These are phyloP conservation scores for Cryptosporidium ubiquitum DNA, from an alignment of 169 alveolate genomes.

Conservation along the genomic window DNA sequence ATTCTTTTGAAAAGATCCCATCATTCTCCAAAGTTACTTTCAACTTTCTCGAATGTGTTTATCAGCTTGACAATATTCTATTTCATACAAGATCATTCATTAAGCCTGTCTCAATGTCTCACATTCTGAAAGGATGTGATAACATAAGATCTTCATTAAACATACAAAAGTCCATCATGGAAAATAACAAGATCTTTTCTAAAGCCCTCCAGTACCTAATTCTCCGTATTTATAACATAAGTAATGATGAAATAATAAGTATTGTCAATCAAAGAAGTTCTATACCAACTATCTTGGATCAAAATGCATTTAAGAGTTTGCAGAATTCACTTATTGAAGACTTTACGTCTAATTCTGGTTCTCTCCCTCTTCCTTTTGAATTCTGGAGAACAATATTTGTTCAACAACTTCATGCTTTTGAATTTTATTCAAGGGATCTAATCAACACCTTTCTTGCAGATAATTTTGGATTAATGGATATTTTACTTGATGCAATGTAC, in stretches of 20 bases:
- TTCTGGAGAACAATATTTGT: constrained; percentile 47
- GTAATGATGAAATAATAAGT: constrained; percentile 5
- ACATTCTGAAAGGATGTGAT: constrained; percentile 32
- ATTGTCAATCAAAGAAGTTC: constrained; percentile 4
- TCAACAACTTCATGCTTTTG: constrained; percentile 31
- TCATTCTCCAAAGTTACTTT: not conserved
- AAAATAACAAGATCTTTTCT: not conserved
- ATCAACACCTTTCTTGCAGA: not conserved
- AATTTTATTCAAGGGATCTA: not conserved
- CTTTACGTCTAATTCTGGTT: not conserved
- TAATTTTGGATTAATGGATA: constrained; percentile 31
- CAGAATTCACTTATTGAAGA: constrained; percentile 10
- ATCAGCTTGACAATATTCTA: constrained; percentile 61
- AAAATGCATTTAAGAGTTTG: not conserved
- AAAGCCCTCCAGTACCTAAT: constrained; percentile 29
- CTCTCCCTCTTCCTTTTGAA: constrained; percentile 28
- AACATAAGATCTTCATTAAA: not conserved
- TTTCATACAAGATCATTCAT: constrained; percentile 50
- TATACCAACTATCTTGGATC: constrained; percentile 28
- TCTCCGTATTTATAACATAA: constrained; percentile 46
- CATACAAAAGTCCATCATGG: constrained; percentile 4
- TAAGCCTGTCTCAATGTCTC: constrained; percentile 14
- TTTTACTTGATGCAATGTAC: constrained; percentile 35
- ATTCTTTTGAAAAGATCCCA: constrained; percentile 52
- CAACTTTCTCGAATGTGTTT: constrained; percentile 55